phyloP scores from a whole-genome alignment of 2,329 filamentous ascomycete species.

The Fusarium tuaranense region DNA sequence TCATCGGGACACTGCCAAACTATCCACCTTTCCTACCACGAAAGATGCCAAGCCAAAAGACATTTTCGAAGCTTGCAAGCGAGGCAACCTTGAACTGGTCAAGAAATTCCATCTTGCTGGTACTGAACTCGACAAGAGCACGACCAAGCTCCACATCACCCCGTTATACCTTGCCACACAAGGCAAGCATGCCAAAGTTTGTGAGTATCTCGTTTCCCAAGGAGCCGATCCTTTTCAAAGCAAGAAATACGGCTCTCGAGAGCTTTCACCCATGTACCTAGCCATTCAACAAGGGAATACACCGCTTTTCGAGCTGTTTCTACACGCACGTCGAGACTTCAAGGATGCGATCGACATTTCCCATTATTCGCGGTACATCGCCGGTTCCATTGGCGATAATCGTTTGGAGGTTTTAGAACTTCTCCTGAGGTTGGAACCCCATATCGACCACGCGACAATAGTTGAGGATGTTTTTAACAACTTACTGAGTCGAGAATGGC shows the following conservation, averaged over 20 bases:
- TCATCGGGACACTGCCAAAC: fast-evolving
- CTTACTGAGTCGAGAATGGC: too few relatives aligned
- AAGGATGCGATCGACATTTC: too few relatives aligned
- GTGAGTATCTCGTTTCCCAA: too few relatives aligned
- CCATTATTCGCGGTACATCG: too few relatives aligned
- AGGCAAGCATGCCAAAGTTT: too few relatives aligned
- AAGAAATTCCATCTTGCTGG: background rate
- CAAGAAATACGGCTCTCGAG: too few relatives aligned
- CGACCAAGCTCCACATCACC: fast-evolving
- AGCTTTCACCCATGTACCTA: too few relatives aligned
- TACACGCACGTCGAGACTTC: too few relatives aligned
- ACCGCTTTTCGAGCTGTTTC: background rate
- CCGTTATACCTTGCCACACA: too few relatives aligned
- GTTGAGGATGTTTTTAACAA: background rate
- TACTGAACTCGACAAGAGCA: too few relatives aligned
- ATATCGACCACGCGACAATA: background rate
- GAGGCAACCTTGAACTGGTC: background rate
- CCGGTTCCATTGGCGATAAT: too few relatives aligned
- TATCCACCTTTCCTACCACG: fast-evolving
- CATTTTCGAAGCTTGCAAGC: background rate
- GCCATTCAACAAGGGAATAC: background rate
- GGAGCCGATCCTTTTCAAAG: too few relatives aligned
- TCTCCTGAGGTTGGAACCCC: background rate
- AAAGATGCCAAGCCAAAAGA: fast-evolving
- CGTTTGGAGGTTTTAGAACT: background rate